Base-by-base conservation (phyloP, 805 yeast species). In the Candida pseudoglaebosa region DNA sequence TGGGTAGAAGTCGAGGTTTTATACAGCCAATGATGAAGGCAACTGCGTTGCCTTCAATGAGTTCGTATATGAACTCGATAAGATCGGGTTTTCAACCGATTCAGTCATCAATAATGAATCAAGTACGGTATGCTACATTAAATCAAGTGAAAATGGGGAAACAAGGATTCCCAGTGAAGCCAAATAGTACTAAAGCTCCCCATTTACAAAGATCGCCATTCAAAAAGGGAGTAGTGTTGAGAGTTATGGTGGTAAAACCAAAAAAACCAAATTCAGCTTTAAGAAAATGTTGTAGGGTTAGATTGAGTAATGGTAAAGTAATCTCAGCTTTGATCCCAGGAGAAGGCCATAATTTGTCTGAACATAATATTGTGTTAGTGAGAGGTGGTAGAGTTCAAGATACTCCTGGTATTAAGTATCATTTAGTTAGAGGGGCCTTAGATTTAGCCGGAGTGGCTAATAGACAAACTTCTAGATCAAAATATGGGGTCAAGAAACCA, bases 381-480 rank as follows among this genome's bases (percentile, higher is more conserved):
- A 80, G 99, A 65, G 99, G 99, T n/a, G 99, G 99, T 12, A 81
- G 97, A 74, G 87, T 87, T 38, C 96, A 90, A 59, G 99, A 93
- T 80, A 71, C 91, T 53, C 99, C 99, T 18, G 99, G 99, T 76
- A 96, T 93, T 35, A 90, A 88, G 60, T 93, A 93, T 63, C 93
- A 86, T 65, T 72, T 88, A 50, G 84, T 93, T 15, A 80, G 99
- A 70, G 99, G 99, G 36, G 86, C 89, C 6, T 78, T 82, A 57
- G 99, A 91, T 70, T 72, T 93, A 56, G 84, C 89, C 35, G 98
- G 97, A 36, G 99, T 93, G 22, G 96, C 95, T 26, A 88, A 89
- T 57, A 80, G 98, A 67, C 73, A 80, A 35, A 82, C 95, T 4
- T 82, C 95, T 12, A 80, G 99, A 61, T 83, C 95, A 30, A 88